Conservation (phyloP, 2,329 filamentous ascomycete genomes). For the Fusarium buxicola region DNA sequence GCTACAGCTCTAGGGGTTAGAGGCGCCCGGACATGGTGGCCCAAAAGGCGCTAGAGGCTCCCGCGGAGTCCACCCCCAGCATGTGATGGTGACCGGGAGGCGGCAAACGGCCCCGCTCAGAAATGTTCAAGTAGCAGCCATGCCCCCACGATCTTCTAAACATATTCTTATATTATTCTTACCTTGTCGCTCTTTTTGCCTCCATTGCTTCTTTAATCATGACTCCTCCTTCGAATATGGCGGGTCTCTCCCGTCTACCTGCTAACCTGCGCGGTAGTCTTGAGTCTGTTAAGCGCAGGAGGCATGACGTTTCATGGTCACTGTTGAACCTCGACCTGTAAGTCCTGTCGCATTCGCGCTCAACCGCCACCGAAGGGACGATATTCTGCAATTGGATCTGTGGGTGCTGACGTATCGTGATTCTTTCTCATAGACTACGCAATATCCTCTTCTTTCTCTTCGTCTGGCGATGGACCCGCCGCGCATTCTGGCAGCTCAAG, state of each 20-base stretch:
- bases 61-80: constrained; percentile 34
- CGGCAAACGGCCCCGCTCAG: constrained; percentile 38
- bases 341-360: constrained; percentile 50
- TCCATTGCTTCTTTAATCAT: constrained; percentile 17
- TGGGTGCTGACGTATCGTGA: background rate
- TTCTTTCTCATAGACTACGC: constrained; percentile 68
- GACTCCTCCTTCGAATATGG: constrained; percentile 58
- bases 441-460: constrained; percentile 93
- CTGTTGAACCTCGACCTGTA: constrained; percentile 77
- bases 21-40: background rate
- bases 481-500: constrained; percentile 83
- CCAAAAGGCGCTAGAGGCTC: constrained; percentile 2
- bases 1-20: constrained; percentile 31
- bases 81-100: constrained; percentile 42
- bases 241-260: constrained; percentile 76
- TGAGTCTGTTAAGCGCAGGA: constrained; percentile 68
- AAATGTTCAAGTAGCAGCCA: constrained; percentile 50
- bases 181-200: constrained; percentile 9
- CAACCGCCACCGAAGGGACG: background rate
- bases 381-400: background rate
- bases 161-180: constrained; percentile 9
- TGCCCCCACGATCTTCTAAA: constrained; percentile 43
- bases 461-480: constrained; percentile 83
- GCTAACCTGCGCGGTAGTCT: constrained; percentile 77
- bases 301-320: constrained; percentile 66